Conservation (phyloP, 1,139 yeast genomes). For the Saccharomyces hybrid region DNA sequence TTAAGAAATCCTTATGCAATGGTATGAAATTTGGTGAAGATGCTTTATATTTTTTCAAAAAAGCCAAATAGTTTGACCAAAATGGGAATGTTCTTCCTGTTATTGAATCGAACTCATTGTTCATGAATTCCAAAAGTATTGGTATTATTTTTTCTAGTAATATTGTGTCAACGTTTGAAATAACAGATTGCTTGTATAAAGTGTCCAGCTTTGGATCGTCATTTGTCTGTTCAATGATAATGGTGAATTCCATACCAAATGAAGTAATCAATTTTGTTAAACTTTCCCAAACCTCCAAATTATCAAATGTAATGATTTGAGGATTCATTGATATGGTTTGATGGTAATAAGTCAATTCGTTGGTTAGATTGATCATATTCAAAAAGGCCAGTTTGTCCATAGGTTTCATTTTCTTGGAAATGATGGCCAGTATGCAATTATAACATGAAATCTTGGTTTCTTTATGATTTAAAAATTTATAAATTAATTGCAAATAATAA, state of each 20-base stretch:
- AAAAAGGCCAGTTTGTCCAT: constrained; percentile 75
- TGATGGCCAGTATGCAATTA: constrained; percentile 67
- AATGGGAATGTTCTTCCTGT: constrained; percentile 77
- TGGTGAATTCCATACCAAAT: constrained; percentile 66
- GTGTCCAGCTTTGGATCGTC: constrained; percentile 23
- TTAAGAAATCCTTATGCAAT: constrained; percentile 42
- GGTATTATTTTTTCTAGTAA: constrained; percentile 63
- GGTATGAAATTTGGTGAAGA: not conserved
- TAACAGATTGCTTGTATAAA: constrained; percentile 29
- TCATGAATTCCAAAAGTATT: constrained; percentile 59
- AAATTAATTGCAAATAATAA: constrained; percentile 43
- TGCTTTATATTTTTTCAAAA: constrained; percentile 42
- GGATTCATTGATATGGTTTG: not conserved
- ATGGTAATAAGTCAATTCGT: constrained; percentile 22
- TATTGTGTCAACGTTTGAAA: constrained; percentile 39
- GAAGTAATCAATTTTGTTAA: constrained; percentile 68
- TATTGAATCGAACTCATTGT: constrained; percentile 78
- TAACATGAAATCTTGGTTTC: constrained; percentile 55
- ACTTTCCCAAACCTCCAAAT: constrained; percentile 66
- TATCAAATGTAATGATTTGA: constrained; percentile 21
- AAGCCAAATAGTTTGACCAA: constrained; percentile 61
- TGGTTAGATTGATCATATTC: constrained; percentile 57
- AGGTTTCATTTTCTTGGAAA: constrained; percentile 88
- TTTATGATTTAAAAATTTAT: constrained; percentile 49
- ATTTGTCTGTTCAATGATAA: constrained; percentile 36